Percentiles rank a stretch among this genome's conserved stretches.
Evolutionary conservation across 805 yeast genomes (phyloP).

Genomic region (Pichia kluyveri): DNA sequence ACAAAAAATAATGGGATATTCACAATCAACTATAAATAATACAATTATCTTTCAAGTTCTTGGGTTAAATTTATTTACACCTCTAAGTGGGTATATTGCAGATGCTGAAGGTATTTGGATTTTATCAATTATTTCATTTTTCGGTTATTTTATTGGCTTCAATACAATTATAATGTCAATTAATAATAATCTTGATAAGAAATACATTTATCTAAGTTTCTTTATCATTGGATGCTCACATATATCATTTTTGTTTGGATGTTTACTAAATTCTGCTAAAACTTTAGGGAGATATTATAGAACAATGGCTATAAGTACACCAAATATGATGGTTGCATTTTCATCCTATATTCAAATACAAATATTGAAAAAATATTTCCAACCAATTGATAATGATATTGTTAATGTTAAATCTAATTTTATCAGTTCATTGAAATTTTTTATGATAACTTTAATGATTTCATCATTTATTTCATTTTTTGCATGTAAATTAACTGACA

Average conservation of each 20-base stretch:
- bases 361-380: conserved; percentile 15
- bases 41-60: conserved; percentile 67
- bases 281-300: conserved; percentile 57
- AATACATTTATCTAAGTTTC: conserved; percentile 40
- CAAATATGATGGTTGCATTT: conserved; percentile 38
- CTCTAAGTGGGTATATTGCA: conserved; percentile 72
- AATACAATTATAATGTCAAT: conserved; percentile 34
- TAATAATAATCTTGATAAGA: conserved; percentile 23
- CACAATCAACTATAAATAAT: conserved; percentile 57
- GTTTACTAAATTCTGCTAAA: conserved; percentile 72
- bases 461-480: conserved; percentile 17
- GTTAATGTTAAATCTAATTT: conserved; percentile 14
- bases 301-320: conserved; percentile 77
- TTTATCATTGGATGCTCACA: conserved; percentile 62
- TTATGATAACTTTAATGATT: conserved; percentile 11
- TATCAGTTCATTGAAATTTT: conserved; percentile 15
- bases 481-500: conserved; percentile 24
- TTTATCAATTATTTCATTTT: conserved; percentile 50
- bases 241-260: conserved; percentile 56
- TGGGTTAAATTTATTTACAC: conserved; percentile 79
- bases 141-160: conserved; percentile 62
- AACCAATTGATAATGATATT: conserved; percentile 3
- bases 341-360: conserved; percentile 24
- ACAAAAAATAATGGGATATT: conserved; percentile 44
- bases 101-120: conserved; percentile 74